Base-by-base conservation (phyloP, 495 filamentous ascomycete species). In the Cenococcum geophilum region DNA sequence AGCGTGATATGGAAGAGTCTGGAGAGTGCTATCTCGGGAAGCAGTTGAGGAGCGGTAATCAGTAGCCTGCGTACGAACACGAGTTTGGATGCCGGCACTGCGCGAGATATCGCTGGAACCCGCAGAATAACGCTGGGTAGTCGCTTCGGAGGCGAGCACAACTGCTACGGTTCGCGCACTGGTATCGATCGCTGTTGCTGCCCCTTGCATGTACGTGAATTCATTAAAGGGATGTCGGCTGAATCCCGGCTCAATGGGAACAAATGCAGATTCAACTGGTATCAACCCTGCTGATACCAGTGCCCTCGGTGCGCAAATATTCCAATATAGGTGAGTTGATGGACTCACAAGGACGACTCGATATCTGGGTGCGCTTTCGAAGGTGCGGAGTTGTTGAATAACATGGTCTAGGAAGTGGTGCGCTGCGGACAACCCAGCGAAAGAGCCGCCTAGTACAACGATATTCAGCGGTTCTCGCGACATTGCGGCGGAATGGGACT, bases 1-100 rank as follows among this genome's bases (percentile, higher is more conserved):
- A 34, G 72, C 72, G 40, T 74, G 70, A 43, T 68, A 72, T 0
- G 57, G 64, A 16, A 72, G 45, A 9, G 59, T 69, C 34, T 67
- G 59, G n/a, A 11, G 36, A 18, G 8, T 53, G 20, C 42, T 52
- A 16, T 36, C 11, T 53, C 53, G 32, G 27, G 61, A 40, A 20
- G 34, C 53, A n/a, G 2, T 23, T 5, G 36, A 54, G 14, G 50
- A 27, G 37, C 60, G 56, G 25, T 56, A 55, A 5, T 36, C 49
- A 11, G 49, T 43, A 21, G 49, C 18, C 5, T 21, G 51, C 8
- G 53, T 6, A 32, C 27, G 27, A 32, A 2, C 27, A 2, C 27
- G 27, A 32, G 27, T 32, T 2, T 6, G 27, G 27, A 32, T 6
- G 27, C 27, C 27, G 27, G 6, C 27, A 32, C 27, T 32, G 6